Base-by-base conservation (phyloP, 2,329 filamentous ascomycete genomes). In the Clarireedia paspali region DNA sequence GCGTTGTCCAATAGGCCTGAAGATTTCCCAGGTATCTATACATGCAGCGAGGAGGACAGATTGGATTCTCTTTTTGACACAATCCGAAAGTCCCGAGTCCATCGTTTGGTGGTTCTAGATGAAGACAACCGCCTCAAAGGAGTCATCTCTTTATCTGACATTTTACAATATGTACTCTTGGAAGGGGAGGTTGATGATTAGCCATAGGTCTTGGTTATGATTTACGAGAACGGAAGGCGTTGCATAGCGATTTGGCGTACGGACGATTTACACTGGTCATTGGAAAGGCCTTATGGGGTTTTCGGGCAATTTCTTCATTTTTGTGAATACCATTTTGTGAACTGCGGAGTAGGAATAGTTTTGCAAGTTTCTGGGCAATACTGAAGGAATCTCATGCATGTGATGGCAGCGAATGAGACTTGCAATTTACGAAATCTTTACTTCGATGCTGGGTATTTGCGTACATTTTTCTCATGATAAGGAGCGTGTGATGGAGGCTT, bases 1-100 rank as follows among this genome's bases (percentile, higher is more conserved):
- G 92, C 92, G 2, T 75, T 97, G 55, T 85, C 89, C 65, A 95
- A 88, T 71, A 83, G 92, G 60, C 83, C 89, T 12, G 88, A 95
- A 52, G 92, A 96, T 64, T 96, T 96, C 67, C 87, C 91, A 0
- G 94, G 95, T 45, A 97, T 99, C 61, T 97, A 96, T 73, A 97
- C 92, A 0, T 99, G 94, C 75, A 89, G 86, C 47, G 80, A 94
- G 60, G 87, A 95, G 60, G 94, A 99, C 72, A 85, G 91, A 55
- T 80, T 99, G 50, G 92, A 95, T 70, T 92, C 91, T 10, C 94
- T 99, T 64, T 97, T 97, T 70, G 91, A 96, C 71, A 97, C 94
- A 1, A 89, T 99, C 64, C 88, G 92, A 63, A 95, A 92, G 74
- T 96, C 91, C 47, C 82, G 95, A 59, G 92, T 99, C 27, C 94